Base-by-base conservation (phyloP, 2,329 filamentous ascomycete genomes). In the Trichoderma asperellum region DNA sequence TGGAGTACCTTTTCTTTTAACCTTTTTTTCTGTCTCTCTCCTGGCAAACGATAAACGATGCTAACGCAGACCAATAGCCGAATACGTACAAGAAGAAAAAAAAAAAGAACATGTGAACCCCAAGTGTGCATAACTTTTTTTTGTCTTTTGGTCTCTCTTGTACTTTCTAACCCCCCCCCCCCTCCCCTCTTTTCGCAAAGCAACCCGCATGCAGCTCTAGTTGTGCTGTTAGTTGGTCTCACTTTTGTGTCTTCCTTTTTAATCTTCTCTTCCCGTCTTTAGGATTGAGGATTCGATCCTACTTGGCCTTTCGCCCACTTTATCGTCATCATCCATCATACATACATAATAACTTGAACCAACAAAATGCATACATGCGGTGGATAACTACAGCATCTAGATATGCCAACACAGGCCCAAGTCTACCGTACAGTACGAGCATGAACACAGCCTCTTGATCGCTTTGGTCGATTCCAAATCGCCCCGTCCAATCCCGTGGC, bases 251-350 rank as follows among this genome's bases (percentile, higher is more conserved):
- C 27, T 32, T 32, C 18, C 27, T 18, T 49, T 52, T 52, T 35
- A 52, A 62, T 21, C 21, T 35, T n/a, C 29, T 47, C 49, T 24
- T 49, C 47, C 47, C 49, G 43, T 32, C 60, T 63, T 37, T 16
- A 63, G 32, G 32, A 62, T 62, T 53, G 29, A 63, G 60, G 60
- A 55, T 64, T 55, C 49, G 34, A 64, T 64, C 47, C 61, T 64
- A 16, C 49, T 49, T 49, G 8, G 8, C 8, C 47, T 0, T 34
- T 40, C 18, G 49, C 34, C 47, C 61, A 64, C 61, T 64, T 52
- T 34, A 8, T 43, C 61, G 49, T 35, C 63, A 67, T 35, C 27
- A 60, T 34, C 52, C 63, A 24, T 60, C 35, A 67, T 24, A 24
- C 24, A 24, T 24, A 24, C 24, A 24, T 32, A 47, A 24, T 47